phyloP scores from a whole-genome alignment of 768 basidiomycete species.

The Fistulinella prunicolor region DNA sequence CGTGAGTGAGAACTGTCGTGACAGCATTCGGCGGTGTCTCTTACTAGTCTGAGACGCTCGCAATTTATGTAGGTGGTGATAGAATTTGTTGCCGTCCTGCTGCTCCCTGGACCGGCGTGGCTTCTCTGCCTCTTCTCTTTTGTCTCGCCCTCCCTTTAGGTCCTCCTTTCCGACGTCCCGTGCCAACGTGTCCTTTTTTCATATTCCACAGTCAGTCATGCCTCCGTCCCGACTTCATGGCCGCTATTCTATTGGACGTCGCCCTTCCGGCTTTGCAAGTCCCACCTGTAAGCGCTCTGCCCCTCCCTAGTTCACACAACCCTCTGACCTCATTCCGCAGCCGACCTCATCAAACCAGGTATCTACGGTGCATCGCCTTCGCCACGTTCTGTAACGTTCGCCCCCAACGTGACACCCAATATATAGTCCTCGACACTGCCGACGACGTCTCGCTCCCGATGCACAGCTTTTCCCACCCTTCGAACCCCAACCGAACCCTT shows the following conservation, averaged over 20 bases:
- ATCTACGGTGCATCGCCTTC: conserved; percentile 47
- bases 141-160: too few relatives aligned
- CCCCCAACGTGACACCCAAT: conserved; percentile 57
- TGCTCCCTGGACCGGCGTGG: too few relatives aligned
- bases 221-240: conserved; percentile 17
- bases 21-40: too few relatives aligned
- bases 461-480: conserved; percentile 56
- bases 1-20: too few relatives aligned
- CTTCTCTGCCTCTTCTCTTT: too few relatives aligned
- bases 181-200: too few relatives aligned
- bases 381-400: conserved; percentile 56
- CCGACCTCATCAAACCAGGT: conserved; percentile 47
- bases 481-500: conserved; percentile 36
- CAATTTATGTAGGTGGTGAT: too few relatives aligned
- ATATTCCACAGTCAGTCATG: too few relatives aligned
- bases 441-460: conserved; percentile 33
- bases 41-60: too few relatives aligned
- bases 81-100: too few relatives aligned
- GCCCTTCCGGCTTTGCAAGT: conserved; percentile 39
- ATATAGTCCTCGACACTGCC: conserved; percentile 35
- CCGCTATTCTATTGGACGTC: conserved; percentile 36
- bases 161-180: too few relatives aligned
- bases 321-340: conserved; percentile 15
- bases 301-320: too few relatives aligned
- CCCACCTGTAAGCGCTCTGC: conserved; percentile 10